These are phyloP conservation scores for Monilinia aucupariae DNA, from an alignment of 2,329 filamentous ascomycete species.

Conservation along the genomic window DNA sequence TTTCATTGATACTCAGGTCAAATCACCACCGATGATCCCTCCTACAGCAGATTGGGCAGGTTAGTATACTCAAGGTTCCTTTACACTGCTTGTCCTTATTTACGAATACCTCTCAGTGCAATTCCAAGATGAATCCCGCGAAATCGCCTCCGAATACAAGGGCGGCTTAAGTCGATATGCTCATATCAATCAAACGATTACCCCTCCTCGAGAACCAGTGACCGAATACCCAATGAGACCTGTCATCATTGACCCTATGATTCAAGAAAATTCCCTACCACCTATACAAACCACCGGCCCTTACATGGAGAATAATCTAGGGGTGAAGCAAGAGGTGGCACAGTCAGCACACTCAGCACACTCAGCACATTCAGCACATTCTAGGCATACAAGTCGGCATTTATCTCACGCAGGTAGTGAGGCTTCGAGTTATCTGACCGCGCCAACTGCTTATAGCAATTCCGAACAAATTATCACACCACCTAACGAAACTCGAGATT, in stretches of 20 bases:
- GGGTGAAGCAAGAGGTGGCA: constrained; percentile 27
- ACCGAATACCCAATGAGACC: constrained; percentile 28
- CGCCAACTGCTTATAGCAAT: constrained; percentile 36
- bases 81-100: not conserved
- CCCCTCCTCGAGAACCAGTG: constrained; percentile 30
- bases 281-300: constrained; percentile 30
- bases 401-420: constrained; percentile 34
- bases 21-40: constrained; percentile 57
- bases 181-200: constrained; percentile 41
- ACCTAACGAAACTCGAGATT: constrained; percentile 49
- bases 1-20: constrained; percentile 79
- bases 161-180: constrained; percentile 73
- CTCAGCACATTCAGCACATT: constrained; percentile 18
- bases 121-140: constrained; percentile 83
- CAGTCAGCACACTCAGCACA: constrained; percentile 21
- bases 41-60: constrained; percentile 61
- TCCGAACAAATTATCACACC: constrained; percentile 36
- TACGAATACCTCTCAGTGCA: constrained; percentile 44
- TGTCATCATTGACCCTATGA: constrained; percentile 19
- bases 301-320: constrained; percentile 27
- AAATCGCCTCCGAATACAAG: constrained; percentile 84
- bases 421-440: constrained; percentile 36
- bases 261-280: constrained; percentile 30
- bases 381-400: constrained; percentile 31
- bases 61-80: constrained; percentile 31